Base-by-base conservation (phyloP, 352 stramenopile genomes). In the Plasmopara halstedii region DNA sequence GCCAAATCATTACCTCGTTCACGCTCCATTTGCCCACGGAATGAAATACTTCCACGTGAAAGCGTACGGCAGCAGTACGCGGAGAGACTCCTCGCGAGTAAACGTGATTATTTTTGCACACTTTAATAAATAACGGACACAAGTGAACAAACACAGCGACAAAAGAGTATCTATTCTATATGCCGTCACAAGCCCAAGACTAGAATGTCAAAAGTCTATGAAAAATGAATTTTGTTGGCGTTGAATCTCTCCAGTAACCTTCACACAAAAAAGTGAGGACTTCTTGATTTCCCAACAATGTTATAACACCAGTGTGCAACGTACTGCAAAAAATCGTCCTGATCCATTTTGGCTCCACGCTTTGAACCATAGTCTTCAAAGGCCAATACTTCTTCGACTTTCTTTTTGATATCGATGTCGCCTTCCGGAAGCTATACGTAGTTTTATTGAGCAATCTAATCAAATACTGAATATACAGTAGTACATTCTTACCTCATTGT, bases 241-340 rank as follows among this genome's bases (percentile, higher is more conserved):
- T 99, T 98, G 68, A 99, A 99, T 42, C 96, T 88, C 37, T 93
- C 83, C 17, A 99, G 74, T 22, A 99, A 50, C 15, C 77, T 91
- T 45, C 18, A 62, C 11, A 37, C 42, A n/a, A 53, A 9, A 26
- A 31, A 58, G 31, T 10, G 10, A 22, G 33, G 2, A 44, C 31
- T 54, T 22, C 37, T 18, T 21, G 17, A 36, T 27, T n/a, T 4
- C 13, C 2, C n/a, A 3, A 29, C 8, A 43, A 31, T 25, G 32
- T 14, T 25, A 4, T 2, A 33, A 42, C 31, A 3, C 39, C 21
- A 9, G 26, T 32, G 10, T 2, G 10, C n/a, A 50, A 70, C 79
- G 36, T 73, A 90, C 70, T 85, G 70, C 26, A 99, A 76, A 55
- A 99, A 98, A 61, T 99, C 96, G 62, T 99, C 95, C 23, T 98